Percentiles rank a stretch among this genome's conserved stretches.
These are phyloP conservation scores for Spatholobus suberectus DNA, from an alignment of 306 rosid genomes.

Conservation along the genomic window DNA sequence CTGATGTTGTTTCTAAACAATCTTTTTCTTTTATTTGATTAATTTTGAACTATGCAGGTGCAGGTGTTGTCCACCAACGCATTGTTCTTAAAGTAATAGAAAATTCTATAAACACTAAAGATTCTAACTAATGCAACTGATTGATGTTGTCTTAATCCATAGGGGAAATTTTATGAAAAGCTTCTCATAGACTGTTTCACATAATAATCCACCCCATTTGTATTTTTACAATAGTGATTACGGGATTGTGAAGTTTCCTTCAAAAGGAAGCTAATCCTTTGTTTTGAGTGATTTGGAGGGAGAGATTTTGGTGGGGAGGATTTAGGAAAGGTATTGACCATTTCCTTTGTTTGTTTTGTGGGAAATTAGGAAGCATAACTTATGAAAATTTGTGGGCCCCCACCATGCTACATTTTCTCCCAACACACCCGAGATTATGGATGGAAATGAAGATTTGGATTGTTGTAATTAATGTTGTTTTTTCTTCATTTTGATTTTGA, in stretches of 20 bases:
- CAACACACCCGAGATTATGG: no score
- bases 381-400: no score
- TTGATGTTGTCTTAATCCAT: slow-evolving; percentile 1
- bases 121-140: background rate
- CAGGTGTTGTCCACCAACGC: background rate
- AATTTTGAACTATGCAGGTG: background rate
- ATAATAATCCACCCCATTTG: background rate
- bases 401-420: no score
- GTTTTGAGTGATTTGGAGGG: no score
- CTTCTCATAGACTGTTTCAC: background rate
- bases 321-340: no score
- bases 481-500: no score
- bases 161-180: background rate
- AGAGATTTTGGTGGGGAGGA: no score
- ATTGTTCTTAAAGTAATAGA: slow-evolving; percentile 9
- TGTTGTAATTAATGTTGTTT: no score
- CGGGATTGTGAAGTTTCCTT: background rate
- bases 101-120: background rate
- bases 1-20: background rate
- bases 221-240: background rate
- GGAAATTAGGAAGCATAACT: no score
- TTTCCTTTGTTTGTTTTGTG: no score
- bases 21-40: slow-evolving; percentile 4
- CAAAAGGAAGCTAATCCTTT: background rate
- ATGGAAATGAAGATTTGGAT: no score